phyloP scores from a whole-genome alignment of 2,329 filamentous ascomycete genomes.

The Zarea fungicola region DNA sequence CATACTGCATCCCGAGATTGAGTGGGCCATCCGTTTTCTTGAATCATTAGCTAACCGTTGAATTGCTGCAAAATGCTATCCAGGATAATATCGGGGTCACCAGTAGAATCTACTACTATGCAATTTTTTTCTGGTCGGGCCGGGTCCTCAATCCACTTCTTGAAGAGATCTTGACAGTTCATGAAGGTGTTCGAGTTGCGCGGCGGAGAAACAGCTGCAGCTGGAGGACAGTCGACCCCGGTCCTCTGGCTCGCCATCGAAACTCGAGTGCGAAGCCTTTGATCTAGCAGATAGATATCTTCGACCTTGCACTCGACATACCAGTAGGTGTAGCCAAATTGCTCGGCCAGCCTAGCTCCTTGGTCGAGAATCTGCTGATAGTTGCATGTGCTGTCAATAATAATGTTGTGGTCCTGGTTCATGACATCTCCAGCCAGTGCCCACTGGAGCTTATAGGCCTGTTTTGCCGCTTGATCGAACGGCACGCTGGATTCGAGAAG shows the following conservation, averaged over 20 bases:
- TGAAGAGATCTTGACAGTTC: slow-evolving; percentile 20
- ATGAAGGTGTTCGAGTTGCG: slow-evolving; percentile 1
- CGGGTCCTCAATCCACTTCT: slow-evolving; percentile 26
- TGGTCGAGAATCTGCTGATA: slow-evolving; percentile 25
- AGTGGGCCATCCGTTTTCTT: no score
- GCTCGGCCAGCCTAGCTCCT: slow-evolving; percentile 22
- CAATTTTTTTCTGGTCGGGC: slow-evolving; percentile 24
- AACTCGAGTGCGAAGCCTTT: slow-evolving; percentile 20
- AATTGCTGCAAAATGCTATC: no score
- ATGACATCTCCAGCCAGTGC: slow-evolving; percentile 28
- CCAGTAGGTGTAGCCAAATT: slow-evolving; percentile 18
- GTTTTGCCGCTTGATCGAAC: slow-evolving; percentile 27
- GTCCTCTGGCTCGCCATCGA: slow-evolving; percentile 27
- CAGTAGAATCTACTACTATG: no score
- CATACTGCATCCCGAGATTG: no score
- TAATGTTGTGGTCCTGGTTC: slow-evolving; percentile 27
- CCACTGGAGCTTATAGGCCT: slow-evolving; percentile 32
- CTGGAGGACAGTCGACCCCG: slow-evolving; percentile 22
- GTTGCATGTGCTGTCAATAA: slow-evolving; percentile 36
- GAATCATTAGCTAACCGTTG: no score
- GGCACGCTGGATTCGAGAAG: slow-evolving; percentile 24
- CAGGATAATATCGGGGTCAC: no score
- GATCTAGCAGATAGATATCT: slow-evolving; percentile 26
- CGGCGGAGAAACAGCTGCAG: slow-evolving; percentile 15
- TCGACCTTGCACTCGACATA: slow-evolving; percentile 29